A percentile compares a stretch with the other conserved stretches of the same genome.
phyloP scores from a whole-genome alignment of 108 stramenopile species.

The Mayamaea pseudoterrestris region DNA sequence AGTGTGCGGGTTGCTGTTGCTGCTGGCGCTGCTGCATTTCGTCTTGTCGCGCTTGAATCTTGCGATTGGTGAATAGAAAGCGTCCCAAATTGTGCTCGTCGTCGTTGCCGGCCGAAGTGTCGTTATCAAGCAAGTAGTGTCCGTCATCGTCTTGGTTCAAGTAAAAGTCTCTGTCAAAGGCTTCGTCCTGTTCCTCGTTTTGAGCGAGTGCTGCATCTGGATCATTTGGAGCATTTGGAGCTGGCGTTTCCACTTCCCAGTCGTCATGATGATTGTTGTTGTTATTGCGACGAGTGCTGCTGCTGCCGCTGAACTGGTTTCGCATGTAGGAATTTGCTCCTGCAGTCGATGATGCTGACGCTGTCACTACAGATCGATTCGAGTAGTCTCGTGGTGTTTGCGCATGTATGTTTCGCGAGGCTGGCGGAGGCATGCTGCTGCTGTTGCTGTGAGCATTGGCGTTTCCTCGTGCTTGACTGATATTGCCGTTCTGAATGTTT shows the following conservation, averaged over 20 bases:
- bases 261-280: neutral
- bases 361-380: too few relatives aligned
- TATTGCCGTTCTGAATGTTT: too few relatives aligned
- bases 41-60: conserved; percentile 64
- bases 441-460: neutral
- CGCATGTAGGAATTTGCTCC: neutral
- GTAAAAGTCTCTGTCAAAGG: conserved; percentile 89
- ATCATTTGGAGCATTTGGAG: neutral
- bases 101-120: conserved; percentile 6
- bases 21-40: conserved; percentile 61
- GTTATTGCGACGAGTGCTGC: neutral
- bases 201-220: neutral
- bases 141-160: conserved; percentile 77
- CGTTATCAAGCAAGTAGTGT: conserved; percentile 25
- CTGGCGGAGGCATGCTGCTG: neutral
- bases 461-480: too few relatives aligned
- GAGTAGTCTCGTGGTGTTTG: neutral
- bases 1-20: conserved; percentile 2
- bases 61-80: conserved; percentile 74
- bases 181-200: conserved; percentile 40
- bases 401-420: neutral
- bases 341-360: too few relatives aligned
- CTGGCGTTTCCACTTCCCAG: conserved; percentile 19
- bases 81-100: conserved; percentile 37
- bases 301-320: neutral